Evolutionary conservation across 2,329 filamentous ascomycete genomes (phyloP), one percentile per base, ranked within the genome.

Genomic region (Graphilbum ipis-grandicollis): DNA sequence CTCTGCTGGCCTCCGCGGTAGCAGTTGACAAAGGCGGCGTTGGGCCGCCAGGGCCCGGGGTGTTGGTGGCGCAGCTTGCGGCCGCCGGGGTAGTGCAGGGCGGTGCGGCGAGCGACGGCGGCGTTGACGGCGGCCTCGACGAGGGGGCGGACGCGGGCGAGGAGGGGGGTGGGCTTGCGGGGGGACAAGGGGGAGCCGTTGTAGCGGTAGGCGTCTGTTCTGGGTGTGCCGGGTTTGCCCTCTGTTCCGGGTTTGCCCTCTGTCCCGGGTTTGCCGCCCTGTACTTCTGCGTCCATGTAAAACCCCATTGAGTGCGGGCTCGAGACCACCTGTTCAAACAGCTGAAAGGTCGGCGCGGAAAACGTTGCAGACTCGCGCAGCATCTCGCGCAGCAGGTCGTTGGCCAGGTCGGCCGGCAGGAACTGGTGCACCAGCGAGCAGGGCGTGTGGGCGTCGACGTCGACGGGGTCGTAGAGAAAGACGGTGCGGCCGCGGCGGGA

Each of bases 401-500:
- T 78, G 29, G 90, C 88, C 40, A 80, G 65, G 2, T 75, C 62
- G 0, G 64, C 22, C 0, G 83, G 75, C 1, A 98, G 63, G 47
- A 96, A 94, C 49, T 93, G 90, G 56, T 93, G 85, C 38, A 94
- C 75, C 45, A 96, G 80, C 10, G 82, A 86, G 56, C 86, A 94
- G 1, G 90, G 85, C 0, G 88, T 93, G 50, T 93, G 71, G 19
- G 71, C 66, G 34, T 82, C 79, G 33, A 96, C 72, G 47, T 93
- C 85, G 29, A 73, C 63, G 0, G 86, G 81, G 31, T 81, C 74
- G 54, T 80, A 96, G 0, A 96, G 63, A 50, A 88, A 80, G 2
- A 96, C 57, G 0, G 88, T 94, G 46, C 74, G 72, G 12, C 86
- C 88, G 51, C 79, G 92, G 48, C 71, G 79, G 0, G 79, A 75